Conservation (phyloP, 1,139 yeast species). For the Lodderomyces pseudojiufengensis region DNA sequence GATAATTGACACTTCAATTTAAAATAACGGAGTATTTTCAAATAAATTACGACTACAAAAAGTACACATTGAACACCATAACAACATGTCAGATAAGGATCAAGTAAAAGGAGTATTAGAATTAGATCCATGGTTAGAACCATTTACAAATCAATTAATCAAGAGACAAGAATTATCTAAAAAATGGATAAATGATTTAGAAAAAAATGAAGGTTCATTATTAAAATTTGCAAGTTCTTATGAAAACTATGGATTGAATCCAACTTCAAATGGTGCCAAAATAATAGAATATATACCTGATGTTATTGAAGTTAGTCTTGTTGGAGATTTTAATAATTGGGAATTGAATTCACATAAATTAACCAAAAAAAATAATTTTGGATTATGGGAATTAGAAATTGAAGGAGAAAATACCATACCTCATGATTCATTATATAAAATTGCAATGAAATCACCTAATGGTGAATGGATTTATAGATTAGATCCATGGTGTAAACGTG, state of each 20-base stretch:
- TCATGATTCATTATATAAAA: conserved; percentile 77
- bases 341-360: conserved; percentile 54
- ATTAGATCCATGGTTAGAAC: conserved; percentile 85
- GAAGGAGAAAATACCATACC: conserved; percentile 64
- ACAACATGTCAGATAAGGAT: conserved; percentile 1
- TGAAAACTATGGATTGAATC: conserved; percentile 70
- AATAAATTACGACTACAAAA: no score
- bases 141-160: conserved; percentile 55
- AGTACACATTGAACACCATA: no score
- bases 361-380: conserved; percentile 53
- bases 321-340: conserved; percentile 94
- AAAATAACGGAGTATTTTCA: no score
- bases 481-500: conserved; percentile 87
- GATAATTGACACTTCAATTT: no score
- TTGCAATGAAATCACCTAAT: conserved; percentile 59
- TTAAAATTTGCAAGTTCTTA: conserved; percentile 57
- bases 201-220: conserved; percentile 45
- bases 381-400: conserved; percentile 62
- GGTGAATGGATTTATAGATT: conserved; percentile 75
- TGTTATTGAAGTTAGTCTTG: conserved; percentile 66
- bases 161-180: conserved; percentile 50
- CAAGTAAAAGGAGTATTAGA: conserved; percentile 55
- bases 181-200: conserved; percentile 42
- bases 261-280: conserved; percentile 42
- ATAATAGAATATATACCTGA: conserved; percentile 90